Conservation (phyloP, 352 stramenopile species). For the Phytophthora pluvialis region DNA sequence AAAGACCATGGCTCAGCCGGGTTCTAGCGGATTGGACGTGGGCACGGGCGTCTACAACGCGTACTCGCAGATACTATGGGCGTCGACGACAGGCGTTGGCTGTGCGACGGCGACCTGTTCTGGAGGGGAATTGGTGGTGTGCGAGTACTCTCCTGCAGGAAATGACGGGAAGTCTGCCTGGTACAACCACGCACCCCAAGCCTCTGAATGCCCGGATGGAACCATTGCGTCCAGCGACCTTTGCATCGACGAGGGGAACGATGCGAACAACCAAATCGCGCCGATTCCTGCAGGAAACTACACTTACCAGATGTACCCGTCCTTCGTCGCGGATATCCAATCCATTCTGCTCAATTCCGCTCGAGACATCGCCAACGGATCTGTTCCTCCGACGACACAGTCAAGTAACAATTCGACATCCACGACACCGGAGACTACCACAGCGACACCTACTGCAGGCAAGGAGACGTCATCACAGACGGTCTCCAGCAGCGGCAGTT, state of each 20-base stretch:
- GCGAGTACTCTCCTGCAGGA: constrained; percentile 58
- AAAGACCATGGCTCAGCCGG: constrained; percentile 47
- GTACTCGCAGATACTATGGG: constrained; percentile 79
- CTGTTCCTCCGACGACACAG: constrained; percentile 12
- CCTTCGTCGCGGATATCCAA: constrained; percentile 60
- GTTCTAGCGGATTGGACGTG: constrained; percentile 46
- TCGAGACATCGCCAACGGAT: constrained; percentile 35
- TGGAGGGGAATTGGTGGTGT: constrained; percentile 53
- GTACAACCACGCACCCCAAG: constrained; percentile 56
- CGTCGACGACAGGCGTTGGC: constrained; percentile 59
- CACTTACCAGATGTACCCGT: constrained; percentile 61
- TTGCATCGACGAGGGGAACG: constrained; percentile 51
- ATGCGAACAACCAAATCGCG: constrained; percentile 53
- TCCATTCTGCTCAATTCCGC: constrained; percentile 48
- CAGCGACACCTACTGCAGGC: not conserved
- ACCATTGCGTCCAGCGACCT: constrained; percentile 44
- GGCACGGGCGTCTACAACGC: constrained; percentile 69
- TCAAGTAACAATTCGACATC: not conserved
- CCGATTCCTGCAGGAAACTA: constrained; percentile 53
- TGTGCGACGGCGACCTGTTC: constrained; percentile 58
- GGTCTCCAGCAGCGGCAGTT: not conserved
- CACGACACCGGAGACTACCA: not conserved
- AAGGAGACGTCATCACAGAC: constrained; percentile 8
- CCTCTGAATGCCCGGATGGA: constrained; percentile 50
- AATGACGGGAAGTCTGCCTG: constrained; percentile 56